A percentile compares a stretch with the other conserved stretches of the same genome.
phyloP scores from a whole-genome alignment of 2,329 filamentous ascomycete genomes.

The Scedosporium boydii region DNA sequence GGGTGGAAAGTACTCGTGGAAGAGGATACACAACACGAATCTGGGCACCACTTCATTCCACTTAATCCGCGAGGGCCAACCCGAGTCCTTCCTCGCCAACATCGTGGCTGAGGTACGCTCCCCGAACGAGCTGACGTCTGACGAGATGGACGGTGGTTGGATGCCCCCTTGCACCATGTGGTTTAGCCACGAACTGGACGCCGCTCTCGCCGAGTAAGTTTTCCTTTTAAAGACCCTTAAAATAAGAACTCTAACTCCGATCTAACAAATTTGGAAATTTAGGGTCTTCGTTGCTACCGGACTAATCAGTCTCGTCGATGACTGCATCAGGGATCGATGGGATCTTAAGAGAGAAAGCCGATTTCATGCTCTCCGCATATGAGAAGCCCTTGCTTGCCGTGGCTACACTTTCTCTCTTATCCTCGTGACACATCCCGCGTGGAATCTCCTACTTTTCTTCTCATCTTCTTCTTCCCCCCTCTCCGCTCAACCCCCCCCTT shows the following conservation, averaged over 20 bases:
- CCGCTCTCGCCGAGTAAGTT: conserved; percentile 71
- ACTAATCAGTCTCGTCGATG: conserved; percentile 78
- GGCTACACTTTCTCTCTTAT: no score
- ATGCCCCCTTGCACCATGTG: conserved; percentile 84
- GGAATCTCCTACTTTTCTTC: background rate
- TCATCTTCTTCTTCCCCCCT: background rate
- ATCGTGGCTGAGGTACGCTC: conserved; percentile 74
- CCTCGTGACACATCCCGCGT: no score
- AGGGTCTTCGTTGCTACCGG: conserved; percentile 88
- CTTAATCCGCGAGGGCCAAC: conserved; percentile 57
- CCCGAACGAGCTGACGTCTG: conserved; percentile 58
- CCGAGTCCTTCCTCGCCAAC: conserved; percentile 59
- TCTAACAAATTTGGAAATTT: conserved; percentile 4
- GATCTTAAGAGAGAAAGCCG: conserved; percentile 30
- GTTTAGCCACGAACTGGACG: conserved; percentile 68
- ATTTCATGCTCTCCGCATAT: conserved; percentile 8
- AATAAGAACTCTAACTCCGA: no score
- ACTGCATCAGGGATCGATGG: conserved; percentile 78
- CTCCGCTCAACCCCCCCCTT: background rate
- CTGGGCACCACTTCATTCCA: conserved; percentile 67
- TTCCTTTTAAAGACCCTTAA: conserved; percentile 12
- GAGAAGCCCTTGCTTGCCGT: background rate
- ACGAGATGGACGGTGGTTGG: conserved; percentile 76
- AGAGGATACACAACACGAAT: conserved; percentile 60
- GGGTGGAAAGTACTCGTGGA: conserved; percentile 80